Percentiles rank a stretch among this genome's conserved stretches.
phyloP scores from a whole-genome alignment of 2,329 filamentous ascomycete genomes.

The Coleophoma eucalyptorum region DNA sequence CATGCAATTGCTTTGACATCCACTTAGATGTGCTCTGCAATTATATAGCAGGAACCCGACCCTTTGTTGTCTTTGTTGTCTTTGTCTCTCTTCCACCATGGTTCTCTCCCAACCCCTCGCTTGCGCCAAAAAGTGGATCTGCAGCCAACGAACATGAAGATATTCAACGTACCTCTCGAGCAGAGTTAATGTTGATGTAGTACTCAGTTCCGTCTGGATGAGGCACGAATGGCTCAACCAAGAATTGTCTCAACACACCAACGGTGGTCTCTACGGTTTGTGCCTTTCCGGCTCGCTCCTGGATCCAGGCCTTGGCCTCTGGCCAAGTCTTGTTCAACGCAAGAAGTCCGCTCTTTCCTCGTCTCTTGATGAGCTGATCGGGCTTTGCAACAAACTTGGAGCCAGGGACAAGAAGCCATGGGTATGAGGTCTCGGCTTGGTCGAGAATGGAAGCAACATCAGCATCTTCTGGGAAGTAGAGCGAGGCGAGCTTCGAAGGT shows the following conservation, averaged over 20 bases:
- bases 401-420: slow-evolving; percentile 81
- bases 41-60: not conserved
- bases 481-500: slow-evolving; percentile 82
- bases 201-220: slow-evolving; percentile 95
- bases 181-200: slow-evolving; percentile 99
- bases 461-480: slow-evolving; percentile 89
- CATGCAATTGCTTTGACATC: slow-evolving; percentile 29
- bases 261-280: slow-evolving; percentile 90
- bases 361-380: slow-evolving; percentile 99
- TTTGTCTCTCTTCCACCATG: not conserved
- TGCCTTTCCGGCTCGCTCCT: slow-evolving; percentile 83
- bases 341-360: slow-evolving; percentile 96
- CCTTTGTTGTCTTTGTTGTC: not conserved
- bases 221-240: slow-evolving; percentile 97
- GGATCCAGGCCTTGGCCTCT: slow-evolving; percentile 92
- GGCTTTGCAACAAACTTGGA: slow-evolving; percentile 98
- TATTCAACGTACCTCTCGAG: slow-evolving; percentile 82
- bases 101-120: not conserved
- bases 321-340: slow-evolving; percentile 96
- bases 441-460: slow-evolving; percentile 81
- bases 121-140: not conserved
- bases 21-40: slow-evolving; percentile 16
- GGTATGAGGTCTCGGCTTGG: slow-evolving; percentile 94
- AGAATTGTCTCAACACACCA: slow-evolving; percentile 88
- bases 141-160: slow-evolving; percentile 1